Conservation (phyloP, 495 filamentous ascomycete species). For the Bombardia bombarda region DNA sequence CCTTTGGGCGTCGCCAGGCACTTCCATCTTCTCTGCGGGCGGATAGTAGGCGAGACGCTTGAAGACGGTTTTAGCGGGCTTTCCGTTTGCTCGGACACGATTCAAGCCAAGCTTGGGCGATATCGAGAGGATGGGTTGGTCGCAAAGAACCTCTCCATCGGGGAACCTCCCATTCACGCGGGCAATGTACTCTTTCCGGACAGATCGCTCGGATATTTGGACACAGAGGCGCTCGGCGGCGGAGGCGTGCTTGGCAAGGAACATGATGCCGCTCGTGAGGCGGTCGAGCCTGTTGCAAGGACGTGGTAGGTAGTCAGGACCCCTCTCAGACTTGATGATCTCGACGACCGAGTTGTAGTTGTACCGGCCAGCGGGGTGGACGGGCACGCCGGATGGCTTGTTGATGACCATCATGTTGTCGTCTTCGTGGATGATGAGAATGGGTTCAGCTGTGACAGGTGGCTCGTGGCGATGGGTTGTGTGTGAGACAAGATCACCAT, state of each 20-base stretch:
- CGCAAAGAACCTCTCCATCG: conserved; percentile 72
- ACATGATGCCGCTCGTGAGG: conserved; percentile 94
- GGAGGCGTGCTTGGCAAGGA: conserved; percentile 76
- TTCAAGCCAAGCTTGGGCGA: conserved; percentile 94
- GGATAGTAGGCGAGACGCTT: conserved; percentile 83
- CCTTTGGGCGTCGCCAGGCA: conserved; percentile 12
- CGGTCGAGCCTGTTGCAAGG: conserved; percentile 92
- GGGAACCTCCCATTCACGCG: conserved; percentile 88
- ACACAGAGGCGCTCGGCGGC: conserved; percentile 67
- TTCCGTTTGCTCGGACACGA: conserved; percentile 84
- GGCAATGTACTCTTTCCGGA: conserved; percentile 92
- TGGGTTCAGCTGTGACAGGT: conserved; percentile 70
- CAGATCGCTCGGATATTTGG: conserved; percentile 64
- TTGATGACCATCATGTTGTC: conserved; percentile 90
- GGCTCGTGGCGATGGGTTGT: conserved; percentile 95
- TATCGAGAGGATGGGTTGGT: conserved; percentile 87
- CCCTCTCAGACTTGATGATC: conserved; percentile 77
- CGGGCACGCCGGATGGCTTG: conserved; percentile 90
- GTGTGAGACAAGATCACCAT: conserved; percentile 77
- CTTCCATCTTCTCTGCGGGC: conserved; percentile 19
- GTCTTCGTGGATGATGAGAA: conserved; percentile 82
- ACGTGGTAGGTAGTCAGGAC: conserved; percentile 60
- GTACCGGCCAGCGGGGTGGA: conserved; percentile 91
- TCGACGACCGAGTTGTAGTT: conserved; percentile 90
- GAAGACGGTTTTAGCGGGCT: conserved; percentile 83